phyloP scores from a whole-genome alignment of 495 filamentous ascomycete species.

The Evernia prunastri region DNA sequence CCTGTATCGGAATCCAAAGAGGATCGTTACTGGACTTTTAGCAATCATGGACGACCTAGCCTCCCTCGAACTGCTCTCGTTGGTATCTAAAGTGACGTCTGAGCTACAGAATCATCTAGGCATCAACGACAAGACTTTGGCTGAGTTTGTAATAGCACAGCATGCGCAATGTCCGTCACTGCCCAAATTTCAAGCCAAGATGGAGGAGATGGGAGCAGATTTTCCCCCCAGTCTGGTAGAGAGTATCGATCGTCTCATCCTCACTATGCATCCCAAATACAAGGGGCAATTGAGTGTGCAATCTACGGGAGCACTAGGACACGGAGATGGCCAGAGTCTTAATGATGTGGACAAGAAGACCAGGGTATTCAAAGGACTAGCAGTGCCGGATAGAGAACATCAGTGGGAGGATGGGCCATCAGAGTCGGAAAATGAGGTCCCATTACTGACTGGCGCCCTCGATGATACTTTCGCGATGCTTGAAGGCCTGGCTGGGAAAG shows the following conservation, averaged over 20 bases:
- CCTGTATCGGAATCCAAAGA: no score
- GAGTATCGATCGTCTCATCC: constrained; percentile 80
- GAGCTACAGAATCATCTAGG: constrained; percentile 93
- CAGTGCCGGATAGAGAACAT: constrained; percentile 74
- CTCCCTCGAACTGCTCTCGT: constrained; percentile 82
- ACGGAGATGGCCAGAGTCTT: constrained; percentile 37
- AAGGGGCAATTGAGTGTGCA: constrained; percentile 27
- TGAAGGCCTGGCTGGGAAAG: constrained; percentile 75
- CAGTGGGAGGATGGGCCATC: constrained; percentile 47
- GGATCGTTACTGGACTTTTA: not conserved
- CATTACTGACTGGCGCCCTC: constrained; percentile 54
- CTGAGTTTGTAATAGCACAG: constrained; percentile 90
- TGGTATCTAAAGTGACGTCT: constrained; percentile 89
- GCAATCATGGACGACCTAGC: constrained; percentile 76
- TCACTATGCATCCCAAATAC: constrained; percentile 85
- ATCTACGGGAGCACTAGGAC: constrained; percentile 15
- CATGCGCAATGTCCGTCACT: constrained; percentile 67
- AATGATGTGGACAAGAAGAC: constrained; percentile 56
- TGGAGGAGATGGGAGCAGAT: constrained; percentile 72
- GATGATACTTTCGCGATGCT: constrained; percentile 92
- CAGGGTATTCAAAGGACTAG: constrained; percentile 80
- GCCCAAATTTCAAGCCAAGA: constrained; percentile 61
- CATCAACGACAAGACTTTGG: constrained; percentile 86
- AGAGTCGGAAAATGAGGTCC: constrained; percentile 31
- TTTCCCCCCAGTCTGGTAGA: constrained; percentile 86